Base-by-base conservation (phyloP, 78 protist species). In the Dictyostelium intermedium region DNA sequence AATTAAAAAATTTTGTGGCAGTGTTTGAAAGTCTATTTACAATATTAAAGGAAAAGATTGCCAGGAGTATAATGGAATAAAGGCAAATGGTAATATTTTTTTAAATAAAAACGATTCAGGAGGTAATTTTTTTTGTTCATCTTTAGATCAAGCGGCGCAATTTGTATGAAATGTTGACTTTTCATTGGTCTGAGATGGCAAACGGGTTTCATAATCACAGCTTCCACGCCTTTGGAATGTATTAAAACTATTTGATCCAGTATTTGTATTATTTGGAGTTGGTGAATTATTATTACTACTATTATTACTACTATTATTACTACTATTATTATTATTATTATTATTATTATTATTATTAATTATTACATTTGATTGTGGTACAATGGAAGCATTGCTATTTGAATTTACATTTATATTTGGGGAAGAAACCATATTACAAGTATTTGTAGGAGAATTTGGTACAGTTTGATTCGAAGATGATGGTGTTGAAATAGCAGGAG, bases 201-300 rank as follows among this genome's bases (percentile, higher is more conserved):
- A 34, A 23, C 82, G 53, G 39, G 53, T 77, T 77, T 82, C 86
- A 60, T 82, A 82, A 37, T 82, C 86, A n/a, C 86, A 82, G 20
- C 76, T 56, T 39, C 86, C 86, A 14, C 86, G 61, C 63, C 86
- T 82, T 82, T 82, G 86, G 74, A 34, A 56, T 5, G 66, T 20
- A 56, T 56, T 56, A 60, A 39, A 82, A n/a, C n/a, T 50, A 56
- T 27, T 56, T 56, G 66, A 56, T 6, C 27, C 27, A 27, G 10
- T 70, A 70, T 32, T 70, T 13, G 37, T 66, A 30, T 30, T 69
- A 7, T 10, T 25, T 30, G 37, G 25, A 8, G 30, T 69, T 69
- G 77, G 77, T 11, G 77, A 25, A 10, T 27, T 30, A 30, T 16
- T 32, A 30, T 2, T 4, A 10, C 16, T 25, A 63, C 13, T n/a